These are phyloP conservation scores for Aureobasidium musti DNA, from an alignment of 2,329 filamentous ascomycete species.

Conservation along the genomic window DNA sequence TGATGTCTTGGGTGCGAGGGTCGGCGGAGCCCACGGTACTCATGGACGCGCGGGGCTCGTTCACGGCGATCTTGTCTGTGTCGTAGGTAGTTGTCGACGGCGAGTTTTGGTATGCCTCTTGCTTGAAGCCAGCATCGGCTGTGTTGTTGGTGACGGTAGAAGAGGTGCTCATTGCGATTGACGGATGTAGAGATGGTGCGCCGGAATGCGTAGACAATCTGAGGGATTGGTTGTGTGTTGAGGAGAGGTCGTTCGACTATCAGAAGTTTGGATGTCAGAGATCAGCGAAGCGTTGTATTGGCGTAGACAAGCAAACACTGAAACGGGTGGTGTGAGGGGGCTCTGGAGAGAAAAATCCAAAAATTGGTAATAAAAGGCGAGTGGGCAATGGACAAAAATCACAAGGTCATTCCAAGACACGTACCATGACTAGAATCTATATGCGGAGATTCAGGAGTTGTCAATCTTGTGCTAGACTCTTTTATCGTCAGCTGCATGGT, in stretches of 20 bases:
- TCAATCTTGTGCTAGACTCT: conserved; percentile 17
- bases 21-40: conserved; percentile 42
- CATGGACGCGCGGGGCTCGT: conserved; percentile 34
- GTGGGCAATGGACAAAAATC: conserved; percentile 1
- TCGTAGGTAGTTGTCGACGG: conserved; percentile 31
- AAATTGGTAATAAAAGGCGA: conserved; percentile 1
- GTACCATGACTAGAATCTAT: conserved; percentile 20
- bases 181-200: conserved; percentile 54
- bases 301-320: conserved; percentile 20
- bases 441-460: conserved; percentile 28
- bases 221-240: conserved; percentile 42
- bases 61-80: conserved; percentile 37
- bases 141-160: conserved; percentile 37
- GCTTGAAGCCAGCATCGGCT: conserved; percentile 30
- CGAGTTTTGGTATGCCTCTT: conserved; percentile 7
- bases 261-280: conserved; percentile 9
- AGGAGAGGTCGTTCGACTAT: conserved; percentile 15
- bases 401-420: neutral
- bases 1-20: conserved; percentile 64
- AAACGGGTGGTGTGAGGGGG: conserved; percentile 1
- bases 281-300: conserved; percentile 15
- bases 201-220: conserved; percentile 56
- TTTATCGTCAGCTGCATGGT: conserved; percentile 22
- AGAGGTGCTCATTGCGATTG: conserved; percentile 46
- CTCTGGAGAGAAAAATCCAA: neutral